A percentile compares a stretch with the other conserved stretches of the same genome.
phyloP scores from a whole-genome alignment of 768 basidiomycete genomes.

The Pluteus cervinus region DNA sequence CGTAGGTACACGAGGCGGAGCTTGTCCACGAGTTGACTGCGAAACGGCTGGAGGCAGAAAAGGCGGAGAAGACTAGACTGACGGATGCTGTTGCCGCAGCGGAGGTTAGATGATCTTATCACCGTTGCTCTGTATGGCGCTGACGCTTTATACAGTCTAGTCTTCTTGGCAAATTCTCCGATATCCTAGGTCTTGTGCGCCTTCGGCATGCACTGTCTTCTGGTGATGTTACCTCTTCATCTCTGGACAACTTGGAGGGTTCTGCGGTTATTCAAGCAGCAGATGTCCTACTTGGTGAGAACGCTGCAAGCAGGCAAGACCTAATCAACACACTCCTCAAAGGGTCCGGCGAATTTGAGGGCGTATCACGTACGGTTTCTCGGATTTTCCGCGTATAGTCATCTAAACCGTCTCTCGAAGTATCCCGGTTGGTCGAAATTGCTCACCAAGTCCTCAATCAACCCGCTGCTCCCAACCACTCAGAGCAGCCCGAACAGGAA shows the following conservation, averaged over 20 bases:
- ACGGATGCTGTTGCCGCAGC: constrained; percentile 50
- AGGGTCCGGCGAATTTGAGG: constrained; percentile 54
- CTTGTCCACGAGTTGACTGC: constrained; percentile 45
- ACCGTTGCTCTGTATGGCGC: constrained; percentile 1
- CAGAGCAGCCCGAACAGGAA: constrained; percentile 20
- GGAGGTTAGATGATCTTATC: constrained; percentile 38
- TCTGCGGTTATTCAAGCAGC: constrained; percentile 46
- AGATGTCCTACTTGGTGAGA: constrained; percentile 52
- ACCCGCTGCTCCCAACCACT: constrained; percentile 35
- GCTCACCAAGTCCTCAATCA: constrained; percentile 47
- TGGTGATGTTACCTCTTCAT: constrained; percentile 34
- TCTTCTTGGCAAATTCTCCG: constrained; percentile 35
- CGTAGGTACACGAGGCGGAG: constrained; percentile 61
- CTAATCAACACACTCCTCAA: constrained; percentile 51
- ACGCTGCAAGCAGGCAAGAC: constrained; percentile 41
- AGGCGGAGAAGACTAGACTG: constrained; percentile 48
- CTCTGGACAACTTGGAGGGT: constrained; percentile 46
- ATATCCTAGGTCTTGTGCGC: constrained; percentile 55
- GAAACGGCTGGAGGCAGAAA: constrained; percentile 53
- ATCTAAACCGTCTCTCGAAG: constrained; percentile 35
- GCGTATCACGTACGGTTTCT: constrained; percentile 51
- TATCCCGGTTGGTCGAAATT: constrained; percentile 56
- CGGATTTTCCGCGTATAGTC: constrained; percentile 6
- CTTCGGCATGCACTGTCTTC: constrained; percentile 44
- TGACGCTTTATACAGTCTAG: constrained; percentile 30